phyloP scores from a whole-genome alignment of 2,329 filamentous ascomycete genomes.

The Ophiostoma triangulosporum region DNA sequence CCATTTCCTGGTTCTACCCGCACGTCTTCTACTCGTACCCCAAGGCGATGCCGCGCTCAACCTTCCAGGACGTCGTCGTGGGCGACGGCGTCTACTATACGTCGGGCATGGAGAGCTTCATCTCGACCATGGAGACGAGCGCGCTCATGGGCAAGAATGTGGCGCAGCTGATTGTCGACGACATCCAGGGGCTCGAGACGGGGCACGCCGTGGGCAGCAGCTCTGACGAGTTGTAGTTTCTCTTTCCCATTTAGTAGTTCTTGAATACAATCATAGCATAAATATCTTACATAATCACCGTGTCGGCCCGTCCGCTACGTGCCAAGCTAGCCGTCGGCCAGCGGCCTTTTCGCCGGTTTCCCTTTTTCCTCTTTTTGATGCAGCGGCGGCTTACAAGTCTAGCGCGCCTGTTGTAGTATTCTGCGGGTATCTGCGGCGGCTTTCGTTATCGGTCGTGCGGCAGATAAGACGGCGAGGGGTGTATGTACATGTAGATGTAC shows the following conservation, averaged over 20 bases:
- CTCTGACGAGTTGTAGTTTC: background rate
- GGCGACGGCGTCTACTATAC: constrained; percentile 56
- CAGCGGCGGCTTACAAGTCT: background rate
- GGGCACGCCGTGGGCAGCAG: constrained; percentile 3
- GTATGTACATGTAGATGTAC: no score
- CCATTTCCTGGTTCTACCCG: constrained; percentile 63
- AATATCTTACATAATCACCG: background rate
- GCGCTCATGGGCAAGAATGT: constrained; percentile 83
- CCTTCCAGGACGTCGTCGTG: constrained; percentile 70
- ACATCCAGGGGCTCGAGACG: constrained; percentile 17
- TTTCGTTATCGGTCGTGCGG: background rate
- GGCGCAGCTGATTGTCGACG: constrained; percentile 55
- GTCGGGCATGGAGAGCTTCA: constrained; percentile 77
- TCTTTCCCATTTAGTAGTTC: no score
- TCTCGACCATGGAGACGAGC: constrained; percentile 95
- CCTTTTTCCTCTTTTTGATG: background rate
- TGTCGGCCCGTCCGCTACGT: background rate
- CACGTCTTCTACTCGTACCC: constrained; percentile 79
- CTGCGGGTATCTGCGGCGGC: background rate
- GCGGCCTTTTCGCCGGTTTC: no score
- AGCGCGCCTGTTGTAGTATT: background rate
- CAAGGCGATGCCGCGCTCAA: constrained; percentile 66
- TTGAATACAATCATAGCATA: no score
- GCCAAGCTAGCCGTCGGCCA: background rate
- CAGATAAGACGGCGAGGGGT: background rate